phyloP scores from a whole-genome alignment of 2,329 filamentous ascomycete species.

The Epicoccum nigrum region DNA sequence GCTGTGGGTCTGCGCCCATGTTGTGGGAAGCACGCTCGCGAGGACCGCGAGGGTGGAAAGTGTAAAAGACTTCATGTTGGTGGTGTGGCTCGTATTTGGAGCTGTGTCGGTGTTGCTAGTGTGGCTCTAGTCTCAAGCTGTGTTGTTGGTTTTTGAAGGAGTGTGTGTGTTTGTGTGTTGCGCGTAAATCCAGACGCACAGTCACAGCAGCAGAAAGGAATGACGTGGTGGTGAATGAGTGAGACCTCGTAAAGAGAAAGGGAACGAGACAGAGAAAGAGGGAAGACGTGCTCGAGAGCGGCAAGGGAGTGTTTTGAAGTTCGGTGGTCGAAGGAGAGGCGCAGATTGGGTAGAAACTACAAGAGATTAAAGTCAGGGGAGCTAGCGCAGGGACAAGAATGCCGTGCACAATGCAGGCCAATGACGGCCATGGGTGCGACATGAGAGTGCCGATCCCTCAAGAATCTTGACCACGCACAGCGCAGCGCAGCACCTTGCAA shows the following conservation, averaged over 20 bases:
- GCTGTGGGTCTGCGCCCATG: conserved; percentile 75
- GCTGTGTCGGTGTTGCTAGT: conserved; percentile 11
- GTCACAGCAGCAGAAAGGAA: conserved; percentile 27
- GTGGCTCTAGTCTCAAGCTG: conserved; percentile 2
- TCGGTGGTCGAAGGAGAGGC: conserved; percentile 31
- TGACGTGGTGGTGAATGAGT: conserved; percentile 33
- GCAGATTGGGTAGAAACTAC: conserved; percentile 36
- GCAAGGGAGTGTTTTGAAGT: conserved; percentile 34
- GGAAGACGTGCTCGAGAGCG: conserved; percentile 25
- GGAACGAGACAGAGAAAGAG: conserved; percentile 23
- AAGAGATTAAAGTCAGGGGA: conserved; percentile 22
- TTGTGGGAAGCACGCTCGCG: conserved; percentile 50
- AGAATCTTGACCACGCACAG: conserved; percentile 8
- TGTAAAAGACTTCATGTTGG: conserved; percentile 40
- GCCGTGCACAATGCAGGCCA: conserved; percentile 17
- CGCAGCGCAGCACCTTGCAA: conserved; percentile 6
- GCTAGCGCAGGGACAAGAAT: conserved; percentile 22
- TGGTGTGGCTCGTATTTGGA: conserved; percentile 1
- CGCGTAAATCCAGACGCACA: conserved; percentile 48
- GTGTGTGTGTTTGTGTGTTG: too few species aligned
- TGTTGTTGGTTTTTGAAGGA: conserved; percentile 27
- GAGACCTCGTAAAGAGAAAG: conserved; percentile 32
- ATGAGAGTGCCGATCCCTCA: conserved; percentile 27
- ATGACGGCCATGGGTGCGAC: conserved; percentile 16
- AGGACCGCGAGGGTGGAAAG: conserved; percentile 48